Conservation (phyloP, 768 basidiomycete genomes). For the Cyathus striatus region DNA sequence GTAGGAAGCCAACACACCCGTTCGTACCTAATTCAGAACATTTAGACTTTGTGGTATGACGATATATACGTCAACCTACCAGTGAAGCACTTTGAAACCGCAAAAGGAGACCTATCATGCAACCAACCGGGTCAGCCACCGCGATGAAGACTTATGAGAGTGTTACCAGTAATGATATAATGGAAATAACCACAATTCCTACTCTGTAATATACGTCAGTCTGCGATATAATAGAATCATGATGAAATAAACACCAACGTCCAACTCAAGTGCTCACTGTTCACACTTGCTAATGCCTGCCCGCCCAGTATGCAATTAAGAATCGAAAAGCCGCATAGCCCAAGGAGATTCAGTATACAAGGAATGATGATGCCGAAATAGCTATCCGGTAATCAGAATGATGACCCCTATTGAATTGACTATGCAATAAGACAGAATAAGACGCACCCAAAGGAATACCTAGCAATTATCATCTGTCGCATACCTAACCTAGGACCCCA, state of each 20-base stretch:
- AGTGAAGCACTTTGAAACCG: constrained; percentile 46
- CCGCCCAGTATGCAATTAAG: constrained; percentile 73
- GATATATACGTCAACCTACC: constrained; percentile 17
- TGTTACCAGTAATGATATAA: constrained; percentile 61
- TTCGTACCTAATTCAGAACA: constrained; percentile 53
- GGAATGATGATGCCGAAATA: constrained; percentile 61
- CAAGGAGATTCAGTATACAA: constrained; percentile 57
- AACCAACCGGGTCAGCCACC: constrained; percentile 18
- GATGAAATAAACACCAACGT: constrained; percentile 22
- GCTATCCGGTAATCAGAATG: constrained; percentile 35
- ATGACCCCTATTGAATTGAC: constrained; percentile 4
- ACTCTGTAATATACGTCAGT: constrained; percentile 38
- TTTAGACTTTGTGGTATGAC: background rate
- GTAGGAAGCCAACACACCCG: constrained; percentile 74
- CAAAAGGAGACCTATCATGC: constrained; percentile 43
- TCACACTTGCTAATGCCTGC: constrained; percentile 38
- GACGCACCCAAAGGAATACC: constrained; percentile 33
- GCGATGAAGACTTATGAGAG: constrained; percentile 13
- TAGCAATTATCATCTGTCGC: constrained; percentile 78
- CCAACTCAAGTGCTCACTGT: constrained; percentile 36
- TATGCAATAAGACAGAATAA: constrained; percentile 1
- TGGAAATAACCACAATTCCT: constrained; percentile 74
- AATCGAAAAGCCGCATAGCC: constrained; percentile 65
- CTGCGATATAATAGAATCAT: background rate
- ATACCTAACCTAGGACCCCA: constrained; percentile 85